Percentiles rank a stretch among this genome's conserved stretches.
Conservation (phyloP, 208 protist genomes). For the Acanthamoeba triangularis region DNA sequence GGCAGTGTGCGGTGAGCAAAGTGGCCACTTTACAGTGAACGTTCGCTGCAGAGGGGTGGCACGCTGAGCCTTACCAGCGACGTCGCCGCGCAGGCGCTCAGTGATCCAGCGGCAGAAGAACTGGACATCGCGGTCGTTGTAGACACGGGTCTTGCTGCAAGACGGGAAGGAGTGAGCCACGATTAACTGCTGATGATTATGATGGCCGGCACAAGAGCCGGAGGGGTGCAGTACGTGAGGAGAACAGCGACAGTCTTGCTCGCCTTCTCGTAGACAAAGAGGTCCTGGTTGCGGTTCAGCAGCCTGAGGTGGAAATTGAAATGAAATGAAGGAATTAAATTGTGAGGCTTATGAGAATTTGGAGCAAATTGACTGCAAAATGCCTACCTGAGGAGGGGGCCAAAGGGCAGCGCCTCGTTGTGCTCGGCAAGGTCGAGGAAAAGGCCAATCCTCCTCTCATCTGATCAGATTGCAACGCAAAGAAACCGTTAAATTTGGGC, state of each 20-base stretch:
- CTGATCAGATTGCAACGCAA: neutral
- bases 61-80: neutral
- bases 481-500: too few relatives aligned
- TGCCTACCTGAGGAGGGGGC: conserved; percentile 10
- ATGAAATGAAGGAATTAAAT: neutral
- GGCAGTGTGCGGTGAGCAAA: neutral
- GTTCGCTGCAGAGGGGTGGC: too few relatives aligned
- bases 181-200: too few relatives aligned
- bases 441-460: conserved; percentile 2
- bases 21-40: neutral
- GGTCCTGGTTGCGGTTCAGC: conserved; percentile 39
- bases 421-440: conserved; percentile 36
- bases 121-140: conserved; percentile 28
- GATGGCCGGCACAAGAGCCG: too few relatives aligned
- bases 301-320: neutral
- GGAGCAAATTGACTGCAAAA: too few relatives aligned
- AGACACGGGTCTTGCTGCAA: neutral
- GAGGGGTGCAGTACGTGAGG: neutral
- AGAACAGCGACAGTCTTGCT: neutral
- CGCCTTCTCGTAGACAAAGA: conserved; percentile 45
- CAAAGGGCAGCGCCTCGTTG: conserved; percentile 19
- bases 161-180: too few relatives aligned
- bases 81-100: conserved; percentile 32
- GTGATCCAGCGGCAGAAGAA: conserved; percentile 60
- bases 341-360: neutral